Percentiles rank a stretch among this genome's conserved stretches.
Conservation (phyloP, 1,284 basidiomycete species). For the Vanrija humicola region DNA sequence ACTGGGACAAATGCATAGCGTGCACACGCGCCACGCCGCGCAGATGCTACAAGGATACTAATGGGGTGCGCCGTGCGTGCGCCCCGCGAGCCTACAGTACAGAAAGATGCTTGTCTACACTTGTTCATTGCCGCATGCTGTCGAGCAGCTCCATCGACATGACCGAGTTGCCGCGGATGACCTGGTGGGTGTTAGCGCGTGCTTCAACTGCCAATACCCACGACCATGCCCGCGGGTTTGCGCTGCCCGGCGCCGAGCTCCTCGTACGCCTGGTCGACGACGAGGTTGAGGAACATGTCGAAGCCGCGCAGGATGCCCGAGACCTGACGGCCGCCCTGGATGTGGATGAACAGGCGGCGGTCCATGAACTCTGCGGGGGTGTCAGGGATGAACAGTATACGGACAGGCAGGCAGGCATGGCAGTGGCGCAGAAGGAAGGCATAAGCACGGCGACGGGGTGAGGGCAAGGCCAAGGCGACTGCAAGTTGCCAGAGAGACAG, state of each 20-base stretch:
- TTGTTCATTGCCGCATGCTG: slow-evolving; percentile 30
- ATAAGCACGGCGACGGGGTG: not conserved
- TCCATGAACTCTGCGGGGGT: slow-evolving; percentile 80
- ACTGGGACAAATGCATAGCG: too few species aligned
- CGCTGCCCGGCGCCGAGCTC: slow-evolving; percentile 86
- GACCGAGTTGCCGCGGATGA: slow-evolving; percentile 90
- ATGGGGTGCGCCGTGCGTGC: not conserved
- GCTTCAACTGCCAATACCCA: slow-evolving; percentile 52
- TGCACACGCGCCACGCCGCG: too few species aligned
- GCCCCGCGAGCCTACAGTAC: too few species aligned
- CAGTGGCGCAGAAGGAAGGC: too few species aligned
- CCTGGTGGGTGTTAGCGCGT: slow-evolving; percentile 53
- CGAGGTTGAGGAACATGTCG: slow-evolving; percentile 97
- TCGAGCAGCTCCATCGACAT: slow-evolving; percentile 59
- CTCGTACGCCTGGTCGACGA: slow-evolving; percentile 92
- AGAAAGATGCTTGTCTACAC: not conserved
- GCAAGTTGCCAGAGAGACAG: too few species aligned
- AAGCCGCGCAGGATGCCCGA: slow-evolving; percentile 94
- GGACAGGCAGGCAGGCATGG: not conserved
- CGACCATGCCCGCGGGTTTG: slow-evolving; percentile 82
- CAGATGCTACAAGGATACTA: too few species aligned
- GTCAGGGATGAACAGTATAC: not conserved
- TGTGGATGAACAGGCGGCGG: slow-evolving; percentile 89
- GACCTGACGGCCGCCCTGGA: slow-evolving; percentile 94
- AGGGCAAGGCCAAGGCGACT: too few species aligned